Percentiles rank a stretch among this genome's conserved stretches.
These are phyloP conservation scores for Candida ficus DNA, from an alignment of 805 yeast genomes.

Conservation along the genomic window DNA sequence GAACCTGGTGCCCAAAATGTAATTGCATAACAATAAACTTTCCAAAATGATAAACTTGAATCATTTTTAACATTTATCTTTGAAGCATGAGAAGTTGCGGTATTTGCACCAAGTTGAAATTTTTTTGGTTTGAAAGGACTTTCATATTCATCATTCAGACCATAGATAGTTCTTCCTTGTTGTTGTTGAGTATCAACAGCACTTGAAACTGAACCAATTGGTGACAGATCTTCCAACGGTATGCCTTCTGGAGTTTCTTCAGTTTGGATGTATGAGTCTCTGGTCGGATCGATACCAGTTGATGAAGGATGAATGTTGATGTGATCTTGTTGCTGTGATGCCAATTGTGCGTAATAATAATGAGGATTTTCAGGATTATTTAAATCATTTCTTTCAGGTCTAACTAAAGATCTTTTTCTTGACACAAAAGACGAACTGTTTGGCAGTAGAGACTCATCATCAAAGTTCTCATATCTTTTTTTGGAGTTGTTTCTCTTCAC, in stretches of 20 bases:
- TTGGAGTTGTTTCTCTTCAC: slow-evolving; percentile 18
- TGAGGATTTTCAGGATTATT: slow-evolving; percentile 67
- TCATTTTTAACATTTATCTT: slow-evolving; percentile 4
- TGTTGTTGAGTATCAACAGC: slow-evolving; percentile 4
- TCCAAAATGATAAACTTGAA: slow-evolving; percentile 52
- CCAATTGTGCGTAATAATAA: slow-evolving; percentile 71
- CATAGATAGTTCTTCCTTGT: slow-evolving; percentile 49
- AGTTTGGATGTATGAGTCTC: slow-evolving; percentile 10
- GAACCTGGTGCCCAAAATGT: slow-evolving; percentile 94
- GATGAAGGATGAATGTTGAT: slow-evolving; percentile 62
- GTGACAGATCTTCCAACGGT: slow-evolving; percentile 18
- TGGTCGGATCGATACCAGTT: slow-evolving; percentile 64
- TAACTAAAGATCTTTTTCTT: slow-evolving; percentile 64
- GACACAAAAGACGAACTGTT: slow-evolving; percentile 20
- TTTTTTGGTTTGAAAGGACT: slow-evolving; percentile 14
- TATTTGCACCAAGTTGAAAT: background rate
- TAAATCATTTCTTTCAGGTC: slow-evolving; percentile 74
- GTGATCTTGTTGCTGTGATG: slow-evolving; percentile 58
- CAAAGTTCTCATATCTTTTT: slow-evolving; percentile 21
- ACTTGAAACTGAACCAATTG: slow-evolving; percentile 3
- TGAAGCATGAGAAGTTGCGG: slow-evolving; percentile 1
- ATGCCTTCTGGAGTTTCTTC: slow-evolving; percentile 17
- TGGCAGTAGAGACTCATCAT: slow-evolving; percentile 30
- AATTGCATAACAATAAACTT: slow-evolving; percentile 66
- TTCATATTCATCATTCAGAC: slow-evolving; percentile 54